These are phyloP conservation scores for Cymbopogon citratus DNA, from an alignment of 176 grass and related monocot species.

Conservation along the genomic window DNA sequence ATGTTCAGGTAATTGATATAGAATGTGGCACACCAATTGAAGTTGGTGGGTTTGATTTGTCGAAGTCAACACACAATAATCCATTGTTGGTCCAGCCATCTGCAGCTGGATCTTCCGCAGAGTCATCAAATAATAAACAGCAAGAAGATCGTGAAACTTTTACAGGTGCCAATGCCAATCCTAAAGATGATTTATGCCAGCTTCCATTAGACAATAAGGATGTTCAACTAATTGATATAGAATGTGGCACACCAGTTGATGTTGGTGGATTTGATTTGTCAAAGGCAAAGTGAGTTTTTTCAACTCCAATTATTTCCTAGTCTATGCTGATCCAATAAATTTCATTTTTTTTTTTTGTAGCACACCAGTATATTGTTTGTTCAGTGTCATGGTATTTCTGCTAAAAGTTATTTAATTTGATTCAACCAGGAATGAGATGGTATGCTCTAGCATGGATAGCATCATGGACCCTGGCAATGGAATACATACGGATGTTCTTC, in stretches of 20 bases:
- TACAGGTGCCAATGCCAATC: constrained; percentile 24
- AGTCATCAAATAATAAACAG: constrained; percentile 41
- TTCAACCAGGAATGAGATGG: constrained; percentile 38
- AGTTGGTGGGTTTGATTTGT: constrained; percentile 40
- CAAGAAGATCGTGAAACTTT: constrained; percentile 40
- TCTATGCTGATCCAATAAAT: not conserved
- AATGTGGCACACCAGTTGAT: constrained; percentile 49
- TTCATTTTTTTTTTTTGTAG: not conserved
- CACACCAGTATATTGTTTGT: not conserved
- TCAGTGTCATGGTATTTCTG: not conserved
- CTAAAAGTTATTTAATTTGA: not conserved
- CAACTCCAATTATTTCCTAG: not conserved
- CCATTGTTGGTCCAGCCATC: constrained; percentile 20
- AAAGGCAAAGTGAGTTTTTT: constrained; percentile 64
- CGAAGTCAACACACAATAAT: constrained; percentile 49
- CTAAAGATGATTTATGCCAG: constrained; percentile 37
- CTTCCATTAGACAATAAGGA: constrained; percentile 50
- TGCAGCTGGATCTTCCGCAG: constrained; percentile 18
- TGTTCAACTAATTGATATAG: constrained; percentile 68
- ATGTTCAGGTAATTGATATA: constrained; percentile 62
- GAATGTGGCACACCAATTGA: constrained; percentile 51
- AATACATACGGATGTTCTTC: constrained; percentile 48
- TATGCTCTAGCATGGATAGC: constrained; percentile 62
- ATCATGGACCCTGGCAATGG: constrained; percentile 41
- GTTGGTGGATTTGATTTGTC: constrained; percentile 41